Evolutionary conservation across 2,329 filamentous ascomycete genomes (phyloP).

Genomic region (Calcarisporium arbuscula): DNA sequence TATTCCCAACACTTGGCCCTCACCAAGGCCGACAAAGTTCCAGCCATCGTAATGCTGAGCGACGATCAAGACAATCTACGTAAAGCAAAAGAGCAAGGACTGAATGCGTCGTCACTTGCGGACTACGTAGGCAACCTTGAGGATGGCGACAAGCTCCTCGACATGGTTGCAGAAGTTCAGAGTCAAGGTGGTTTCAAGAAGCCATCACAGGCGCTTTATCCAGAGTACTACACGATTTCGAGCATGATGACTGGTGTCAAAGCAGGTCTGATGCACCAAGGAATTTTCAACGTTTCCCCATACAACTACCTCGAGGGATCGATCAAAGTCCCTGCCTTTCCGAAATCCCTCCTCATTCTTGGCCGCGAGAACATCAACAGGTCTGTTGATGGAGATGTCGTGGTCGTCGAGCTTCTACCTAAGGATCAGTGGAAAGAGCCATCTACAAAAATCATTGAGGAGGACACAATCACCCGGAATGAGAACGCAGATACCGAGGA

Average conservation of each 20-base stretch:
- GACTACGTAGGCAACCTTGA: slow-evolving; percentile 82
- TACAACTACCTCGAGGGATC: slow-evolving; percentile 98
- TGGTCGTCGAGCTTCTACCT: slow-evolving; percentile 87
- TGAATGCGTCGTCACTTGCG: slow-evolving; percentile 61
- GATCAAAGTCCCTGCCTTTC: slow-evolving; percentile 83
- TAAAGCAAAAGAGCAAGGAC: slow-evolving; percentile 69
- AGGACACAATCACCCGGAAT: slow-evolving; percentile 84
- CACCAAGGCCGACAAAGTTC: slow-evolving; percentile 55
- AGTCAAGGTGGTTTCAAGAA: slow-evolving; percentile 60
- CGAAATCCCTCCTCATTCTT: slow-evolving; percentile 79
- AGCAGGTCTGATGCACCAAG: slow-evolving; percentile 83
- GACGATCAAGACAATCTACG: slow-evolving; percentile 84
- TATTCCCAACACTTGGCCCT: slow-evolving; percentile 74
- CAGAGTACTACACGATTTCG: slow-evolving; percentile 82
- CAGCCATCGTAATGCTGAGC: slow-evolving; percentile 85
- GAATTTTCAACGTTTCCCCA: slow-evolving; percentile 89
- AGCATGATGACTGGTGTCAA: slow-evolving; percentile 93
- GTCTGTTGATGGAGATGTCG: slow-evolving; percentile 83
- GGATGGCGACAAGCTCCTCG: slow-evolving; percentile 76
- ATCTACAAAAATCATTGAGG: slow-evolving; percentile 92
- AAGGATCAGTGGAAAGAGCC: slow-evolving; percentile 96
- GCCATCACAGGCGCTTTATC: slow-evolving; percentile 67
- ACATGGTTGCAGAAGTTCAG: slow-evolving; percentile 83
- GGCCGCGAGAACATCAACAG: slow-evolving; percentile 96
- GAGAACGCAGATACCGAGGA: slow-evolving; percentile 87